Percentiles rank a stretch among this genome's conserved stretches.
Evolutionary conservation across 2,329 filamentous ascomycete species (phyloP).

Genomic region (Aaosphaeria pasadenensis): DNA sequence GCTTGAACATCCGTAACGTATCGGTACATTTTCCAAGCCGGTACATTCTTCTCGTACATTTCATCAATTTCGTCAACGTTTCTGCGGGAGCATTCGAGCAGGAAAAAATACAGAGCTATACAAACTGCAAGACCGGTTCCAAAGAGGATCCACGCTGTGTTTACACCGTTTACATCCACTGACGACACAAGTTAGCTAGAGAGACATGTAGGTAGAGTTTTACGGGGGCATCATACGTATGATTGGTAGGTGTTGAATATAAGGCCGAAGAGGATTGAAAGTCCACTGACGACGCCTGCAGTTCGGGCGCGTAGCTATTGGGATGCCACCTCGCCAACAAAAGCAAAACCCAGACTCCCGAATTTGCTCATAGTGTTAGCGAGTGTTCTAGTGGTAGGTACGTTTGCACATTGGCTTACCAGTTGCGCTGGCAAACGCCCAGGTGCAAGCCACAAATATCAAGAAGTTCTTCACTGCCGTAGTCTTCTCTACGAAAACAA

Average conservation of each 20-base stretch:
- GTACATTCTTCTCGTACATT: not conserved
- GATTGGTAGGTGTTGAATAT: not conserved
- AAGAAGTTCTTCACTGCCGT: not conserved
- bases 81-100: not conserved
- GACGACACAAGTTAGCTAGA: not conserved
- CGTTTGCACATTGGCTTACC: not conserved
- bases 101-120: not conserved
- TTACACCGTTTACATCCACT: not conserved
- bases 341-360: constrained; percentile 1
- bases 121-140: not conserved
- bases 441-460: not conserved
- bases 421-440: not conserved
- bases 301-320: constrained; percentile 6
- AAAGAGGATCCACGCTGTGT: not conserved
- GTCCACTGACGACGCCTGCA: constrained; percentile 6
- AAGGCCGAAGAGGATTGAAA: not conserved
- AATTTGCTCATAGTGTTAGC: not conserved
- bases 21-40: not conserved
- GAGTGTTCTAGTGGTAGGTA: not conserved
- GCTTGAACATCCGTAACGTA: not conserved
- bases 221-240: not conserved
- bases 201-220: not conserved
- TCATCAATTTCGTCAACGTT: not conserved
- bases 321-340: constrained; percentile 6
- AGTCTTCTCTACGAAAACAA: not conserved